These are phyloP conservation scores for Ascosphaera apis DNA, from an alignment of 2,329 filamentous ascomycete genomes.

Conservation along the genomic window DNA sequence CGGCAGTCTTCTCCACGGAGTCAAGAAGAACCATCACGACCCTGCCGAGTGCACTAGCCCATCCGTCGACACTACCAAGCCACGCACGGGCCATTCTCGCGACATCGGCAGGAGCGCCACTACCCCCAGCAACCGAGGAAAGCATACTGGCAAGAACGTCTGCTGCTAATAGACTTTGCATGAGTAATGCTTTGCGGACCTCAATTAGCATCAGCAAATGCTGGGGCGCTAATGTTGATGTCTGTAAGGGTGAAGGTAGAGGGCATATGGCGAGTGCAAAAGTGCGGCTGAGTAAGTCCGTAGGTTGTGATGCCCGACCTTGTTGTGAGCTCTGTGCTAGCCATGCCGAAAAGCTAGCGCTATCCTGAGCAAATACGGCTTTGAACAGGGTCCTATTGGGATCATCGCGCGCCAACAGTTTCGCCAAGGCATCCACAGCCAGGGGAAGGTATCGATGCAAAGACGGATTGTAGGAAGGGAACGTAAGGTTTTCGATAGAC, in stretches of 20 bases:
- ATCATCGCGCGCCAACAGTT: conserved; percentile 77
- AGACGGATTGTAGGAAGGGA: conserved; percentile 56
- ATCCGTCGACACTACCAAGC: conserved; percentile 65
- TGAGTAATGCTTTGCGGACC: conserved; percentile 64
- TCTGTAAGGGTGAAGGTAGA: conserved; percentile 48
- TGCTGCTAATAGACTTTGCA: conserved; percentile 76
- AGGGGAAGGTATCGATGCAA: conserved; percentile 73
- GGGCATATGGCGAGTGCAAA: conserved; percentile 74
- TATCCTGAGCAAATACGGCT: conserved; percentile 54
- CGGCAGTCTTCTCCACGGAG: conserved; percentile 43
- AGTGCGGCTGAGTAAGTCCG: conserved; percentile 63
- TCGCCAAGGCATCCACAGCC: conserved; percentile 75
- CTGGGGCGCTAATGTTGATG: conserved; percentile 39
- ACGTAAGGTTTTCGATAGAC: conserved; percentile 51
- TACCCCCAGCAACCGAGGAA: conserved; percentile 26
- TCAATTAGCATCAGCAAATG: too few relatives aligned
- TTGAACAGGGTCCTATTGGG: conserved; percentile 75
- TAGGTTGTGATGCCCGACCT: conserved; percentile 37
- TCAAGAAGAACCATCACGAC: conserved; percentile 56
- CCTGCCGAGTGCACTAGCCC: too few relatives aligned
- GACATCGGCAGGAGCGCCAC: conserved; percentile 46
- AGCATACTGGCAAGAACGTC: conserved; percentile 66
- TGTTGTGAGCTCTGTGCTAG: too few relatives aligned
- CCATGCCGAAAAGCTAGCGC: too few relatives aligned
- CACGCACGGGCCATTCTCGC: conserved; percentile 53